Evolutionary conservation across 2,329 filamentous ascomycete genomes (phyloP), one percentile per base, ranked within the genome.

Genomic region (Neurospora sp.): DNA sequence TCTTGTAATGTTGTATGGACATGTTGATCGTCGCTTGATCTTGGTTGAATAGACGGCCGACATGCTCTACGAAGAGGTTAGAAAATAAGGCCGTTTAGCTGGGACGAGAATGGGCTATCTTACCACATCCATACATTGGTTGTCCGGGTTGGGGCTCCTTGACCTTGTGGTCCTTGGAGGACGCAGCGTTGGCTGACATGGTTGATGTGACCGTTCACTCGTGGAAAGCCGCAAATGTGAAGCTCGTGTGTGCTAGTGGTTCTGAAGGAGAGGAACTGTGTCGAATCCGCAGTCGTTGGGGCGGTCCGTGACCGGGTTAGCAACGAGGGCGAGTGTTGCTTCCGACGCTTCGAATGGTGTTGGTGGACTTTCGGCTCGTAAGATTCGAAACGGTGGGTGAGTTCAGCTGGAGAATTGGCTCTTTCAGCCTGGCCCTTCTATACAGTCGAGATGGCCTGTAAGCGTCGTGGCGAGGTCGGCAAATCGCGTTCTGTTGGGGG

Each of bases 1-100:
- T 86, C 77, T 90, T 91, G 80, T 94, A 94, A 75, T 91, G 87
- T 69, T 87, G 83, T 71, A 92, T 87, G 23, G 90, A 90, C 72
- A 85, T 89, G 75, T 91, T 90, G 80, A 88, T 89, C 17, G 87
- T 86, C 72, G 89, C 87, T 72, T 88, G 86, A 66, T 82, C 84
- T 75, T 85, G 86, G 40, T 82, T 84, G 40, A 93, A 84, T 71
- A 93, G 86, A 33, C 85, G 83, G 78, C 92, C 89, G 67, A 92
- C 85, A 79, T 94, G 91, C 78, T 92, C 91, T 93, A 76, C 10
- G 10, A 13, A 68, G 40, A 11, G 66, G 75, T 81, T 73, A 82
- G 80, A 73, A 70, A 68, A 52, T 71, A 70, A 70, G 67, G 39
- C 19, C 58, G 67, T 71, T n/a, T 19, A 69, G 67, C 73, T 71